Conservation (phyloP, 1,284 basidiomycete species). For the Athelia psychrophila region DNA sequence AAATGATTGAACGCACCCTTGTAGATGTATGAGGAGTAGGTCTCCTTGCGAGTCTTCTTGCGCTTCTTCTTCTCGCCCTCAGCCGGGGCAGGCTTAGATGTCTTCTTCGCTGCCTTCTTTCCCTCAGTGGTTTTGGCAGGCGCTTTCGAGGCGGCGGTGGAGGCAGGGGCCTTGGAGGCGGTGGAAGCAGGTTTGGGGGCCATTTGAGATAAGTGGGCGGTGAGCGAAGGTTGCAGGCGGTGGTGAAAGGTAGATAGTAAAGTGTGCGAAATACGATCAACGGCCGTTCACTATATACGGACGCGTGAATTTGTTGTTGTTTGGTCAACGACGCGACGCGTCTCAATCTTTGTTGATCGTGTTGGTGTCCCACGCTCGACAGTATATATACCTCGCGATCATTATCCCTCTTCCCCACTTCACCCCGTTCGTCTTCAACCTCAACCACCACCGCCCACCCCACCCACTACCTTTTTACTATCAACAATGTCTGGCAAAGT, state of each 20-base stretch:
- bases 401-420: conserved; percentile 3
- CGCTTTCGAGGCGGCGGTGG: conserved; percentile 71
- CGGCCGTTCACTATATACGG: conserved; percentile 4
- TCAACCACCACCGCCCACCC: conserved; percentile 8
- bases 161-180: conserved; percentile 74
- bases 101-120: conserved; percentile 58
- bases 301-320: conserved; percentile 25
- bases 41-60: conserved; percentile 84
- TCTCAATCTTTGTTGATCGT: conserved; percentile 31
- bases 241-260: conserved; percentile 12
- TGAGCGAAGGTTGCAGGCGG: conserved; percentile 1
- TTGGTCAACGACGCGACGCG: conserved; percentile 15
- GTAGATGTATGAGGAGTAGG: conserved; percentile 91
- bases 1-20: conserved; percentile 53
- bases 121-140: conserved; percentile 56
- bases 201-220: conserved; percentile 20
- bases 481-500: conserved; percentile 54
- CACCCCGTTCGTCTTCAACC: conserved; percentile 9
- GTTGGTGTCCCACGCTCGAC: no score
- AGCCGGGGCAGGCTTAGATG: conserved; percentile 50
- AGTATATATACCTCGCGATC: conserved; percentile 2
- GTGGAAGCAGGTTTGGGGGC: conserved; percentile 68
- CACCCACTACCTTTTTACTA: conserved; percentile 9
- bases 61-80: conserved; percentile 84
- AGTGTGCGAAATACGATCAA: conserved; percentile 15